Evolutionary conservation across 1,284 basidiomycete species (phyloP).

Genomic region (Rhodofomes roseus): DNA sequence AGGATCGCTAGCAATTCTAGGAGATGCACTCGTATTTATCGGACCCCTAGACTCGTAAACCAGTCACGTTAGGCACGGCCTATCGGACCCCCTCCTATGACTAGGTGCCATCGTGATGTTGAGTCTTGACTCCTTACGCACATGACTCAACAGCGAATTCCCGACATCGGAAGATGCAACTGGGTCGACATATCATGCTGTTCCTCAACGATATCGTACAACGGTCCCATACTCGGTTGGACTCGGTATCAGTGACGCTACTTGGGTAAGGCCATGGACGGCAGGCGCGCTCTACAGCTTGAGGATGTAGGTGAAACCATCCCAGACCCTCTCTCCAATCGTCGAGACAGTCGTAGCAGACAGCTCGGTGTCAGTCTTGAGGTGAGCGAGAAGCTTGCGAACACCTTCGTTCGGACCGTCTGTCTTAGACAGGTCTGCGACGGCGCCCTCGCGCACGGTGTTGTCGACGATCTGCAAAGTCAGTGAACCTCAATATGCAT

Average conservation of each 20-base stretch:
- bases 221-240: neutral
- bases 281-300: neutral
- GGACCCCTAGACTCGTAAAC: too few species aligned
- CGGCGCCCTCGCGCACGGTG: slow-evolving; percentile 48
- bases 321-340: slow-evolving; percentile 59
- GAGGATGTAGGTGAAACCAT: slow-evolving; percentile 58
- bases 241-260: neutral
- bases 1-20: too few species aligned
- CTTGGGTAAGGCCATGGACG: neutral
- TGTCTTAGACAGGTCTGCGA: slow-evolving; percentile 38
- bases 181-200: neutral
- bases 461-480: slow-evolving; percentile 54
- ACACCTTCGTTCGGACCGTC: slow-evolving; percentile 43
- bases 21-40: too few species aligned
- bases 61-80: too few species aligned
- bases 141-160: neutral
- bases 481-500: neutral
- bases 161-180: neutral
- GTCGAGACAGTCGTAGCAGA: slow-evolving; percentile 58
- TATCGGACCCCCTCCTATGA: too few species aligned
- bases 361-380: slow-evolving; percentile 51
- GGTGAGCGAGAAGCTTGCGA: slow-evolving; percentile 40
- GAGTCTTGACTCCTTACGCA: neutral
- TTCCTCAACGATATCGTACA: neutral
- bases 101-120: neutral